Conservation (phyloP, 805 yeast species). For the Saccharomyces mikatae region DNA sequence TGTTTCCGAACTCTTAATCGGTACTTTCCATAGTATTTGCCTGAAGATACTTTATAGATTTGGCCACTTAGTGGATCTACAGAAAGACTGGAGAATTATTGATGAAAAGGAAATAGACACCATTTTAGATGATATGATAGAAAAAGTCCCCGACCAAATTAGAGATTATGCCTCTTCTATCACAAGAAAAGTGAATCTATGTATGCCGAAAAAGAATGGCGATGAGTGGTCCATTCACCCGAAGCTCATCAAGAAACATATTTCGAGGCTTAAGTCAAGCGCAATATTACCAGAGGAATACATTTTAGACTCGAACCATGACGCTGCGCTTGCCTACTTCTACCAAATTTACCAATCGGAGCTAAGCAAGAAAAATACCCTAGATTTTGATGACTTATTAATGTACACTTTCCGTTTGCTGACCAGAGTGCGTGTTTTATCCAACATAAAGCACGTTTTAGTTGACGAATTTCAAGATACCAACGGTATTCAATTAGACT, state of each 20-base stretch:
- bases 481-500: constrained; percentile 61
- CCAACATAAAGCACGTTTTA: constrained; percentile 56
- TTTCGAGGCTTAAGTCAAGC: constrained; percentile 50
- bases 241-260: constrained; percentile 35
- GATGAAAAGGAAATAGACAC: constrained; percentile 52
- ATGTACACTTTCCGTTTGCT: constrained; percentile 47
- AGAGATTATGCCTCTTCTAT: constrained; percentile 27
- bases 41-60: constrained; percentile 46
- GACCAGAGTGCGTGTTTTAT: constrained; percentile 35
- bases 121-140: constrained; percentile 31
- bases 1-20: constrained; percentile 49
- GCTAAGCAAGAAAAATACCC: constrained; percentile 35
- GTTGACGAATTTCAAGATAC: constrained; percentile 97
- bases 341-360: constrained; percentile 47
- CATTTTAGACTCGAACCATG: constrained; percentile 17
- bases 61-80: constrained; percentile 45
- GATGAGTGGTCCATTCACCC: constrained; percentile 36
- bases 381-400: constrained; percentile 84
- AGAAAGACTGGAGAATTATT: constrained; percentile 43
- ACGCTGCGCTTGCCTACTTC: constrained; percentile 32
- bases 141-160: constrained; percentile 27
- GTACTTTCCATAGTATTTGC: constrained; percentile 88
- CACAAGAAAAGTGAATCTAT: constrained; percentile 24
- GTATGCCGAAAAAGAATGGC: constrained; percentile 16
- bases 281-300: constrained; percentile 42